Evolutionary conservation across 2,329 filamentous ascomycete species (phyloP), one percentile per base, ranked within the genome.

Genomic region (Penicillium olsonii): DNA sequence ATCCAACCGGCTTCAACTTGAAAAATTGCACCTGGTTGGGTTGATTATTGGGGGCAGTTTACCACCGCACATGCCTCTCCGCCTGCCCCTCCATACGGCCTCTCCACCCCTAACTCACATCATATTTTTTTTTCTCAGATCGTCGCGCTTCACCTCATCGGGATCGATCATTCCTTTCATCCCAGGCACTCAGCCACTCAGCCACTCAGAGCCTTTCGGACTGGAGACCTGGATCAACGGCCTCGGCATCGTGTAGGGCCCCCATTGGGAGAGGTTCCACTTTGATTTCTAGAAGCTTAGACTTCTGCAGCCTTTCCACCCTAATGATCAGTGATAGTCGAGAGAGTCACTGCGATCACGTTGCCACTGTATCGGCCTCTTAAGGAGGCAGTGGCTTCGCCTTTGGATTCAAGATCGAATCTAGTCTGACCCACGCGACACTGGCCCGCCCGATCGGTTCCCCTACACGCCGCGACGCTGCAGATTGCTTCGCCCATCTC

Each of bases 51-150:
- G 9, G 24, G 7, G 22, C 33, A 20, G 24, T 38, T 42, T 24
- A 24, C 8, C 15, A 45, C 31, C 33, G 49, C 44, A 46, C 39
- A 31, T 40, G 43, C 48, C 44, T 47, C 35, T 48, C 38, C 42
- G 42, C 34, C 43, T 38, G 37, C 47, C 47, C 40, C 51, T 50
- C 39, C 39, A 42, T 37, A 46, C 34, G 12, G 12, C 10, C 27
- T 42, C 40, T 46, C 37, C 24, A 40, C 48, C 29, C 29, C 42
- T 34, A 42, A 34, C 27, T 34, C 45, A 42, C 33, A 19, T 33
- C 11, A 27, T 14, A 44, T 15, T 34, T 45, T 46, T 41, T 38
- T 29, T 34, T 29, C 8, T 40, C 44, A 44, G 44, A 48, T 52
- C 40, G 34, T 42, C 48, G 33, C 38, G 14, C 39, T 11, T 31